phyloP scores from a whole-genome alignment of 495 filamentous ascomycete genomes.

The Niebla homalea region DNA sequence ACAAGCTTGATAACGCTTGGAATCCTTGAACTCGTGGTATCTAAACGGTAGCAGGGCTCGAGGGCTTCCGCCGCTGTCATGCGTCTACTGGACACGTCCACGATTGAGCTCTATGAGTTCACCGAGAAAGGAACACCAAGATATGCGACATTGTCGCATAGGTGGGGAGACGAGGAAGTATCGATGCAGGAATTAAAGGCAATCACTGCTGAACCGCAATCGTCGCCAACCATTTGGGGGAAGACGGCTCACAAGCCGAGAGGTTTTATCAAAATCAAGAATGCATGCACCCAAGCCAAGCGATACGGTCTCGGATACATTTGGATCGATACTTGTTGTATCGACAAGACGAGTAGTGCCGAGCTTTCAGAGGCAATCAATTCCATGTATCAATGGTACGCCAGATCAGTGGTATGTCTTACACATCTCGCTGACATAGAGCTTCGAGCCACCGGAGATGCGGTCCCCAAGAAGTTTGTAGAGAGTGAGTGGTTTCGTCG shows the following conservation, averaged over 20 bases:
- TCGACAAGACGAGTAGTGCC: conserved; percentile 27
- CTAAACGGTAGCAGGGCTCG: too few species aligned
- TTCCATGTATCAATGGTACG: conserved; percentile 23
- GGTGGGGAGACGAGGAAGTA: conserved; percentile 23
- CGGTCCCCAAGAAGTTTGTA: not conserved
- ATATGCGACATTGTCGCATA: conserved; percentile 30
- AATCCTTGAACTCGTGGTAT: too few species aligned
- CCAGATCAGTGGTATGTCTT: not conserved
- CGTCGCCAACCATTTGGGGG: not conserved
- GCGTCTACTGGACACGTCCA: conserved; percentile 21
- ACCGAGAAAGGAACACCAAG: conserved; percentile 12
- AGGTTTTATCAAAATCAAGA: not conserved
- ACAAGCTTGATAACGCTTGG: too few species aligned
- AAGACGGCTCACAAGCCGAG: not conserved
- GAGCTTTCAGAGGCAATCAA: conserved; percentile 26
- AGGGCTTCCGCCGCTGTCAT: conserved; percentile 5
- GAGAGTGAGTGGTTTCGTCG: conserved; percentile 24
- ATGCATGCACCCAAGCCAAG: not conserved
- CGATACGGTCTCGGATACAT: conserved; percentile 16
- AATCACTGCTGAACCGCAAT: too few species aligned
- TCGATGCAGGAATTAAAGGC: not conserved
- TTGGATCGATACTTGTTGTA: conserved; percentile 30
- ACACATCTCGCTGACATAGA: conserved; percentile 23
- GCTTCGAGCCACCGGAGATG: not conserved
- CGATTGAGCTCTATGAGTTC: conserved; percentile 18